Evolutionary conservation across 2,329 filamentous ascomycete genomes (phyloP), one percentile per base, ranked within the genome.

Genomic region (Botryosphaeria dothidea): DNA sequence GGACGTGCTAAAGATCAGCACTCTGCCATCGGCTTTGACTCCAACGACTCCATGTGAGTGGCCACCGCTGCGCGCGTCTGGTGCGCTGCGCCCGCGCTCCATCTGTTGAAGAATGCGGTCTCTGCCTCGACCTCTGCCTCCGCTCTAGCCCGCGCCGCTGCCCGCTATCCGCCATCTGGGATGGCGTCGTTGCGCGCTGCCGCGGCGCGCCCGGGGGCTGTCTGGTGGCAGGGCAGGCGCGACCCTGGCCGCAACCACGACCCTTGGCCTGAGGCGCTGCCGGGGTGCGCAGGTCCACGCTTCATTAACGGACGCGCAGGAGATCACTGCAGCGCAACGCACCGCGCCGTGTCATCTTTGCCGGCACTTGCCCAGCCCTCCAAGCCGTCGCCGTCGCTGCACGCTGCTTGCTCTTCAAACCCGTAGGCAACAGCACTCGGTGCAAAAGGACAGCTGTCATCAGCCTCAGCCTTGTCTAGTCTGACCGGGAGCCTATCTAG

Each of bases 381-480:
- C 19, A 38, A 27, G 21, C 52, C 52, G 23, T 57, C 52, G 29
- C 57, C 23, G 27, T 29, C n/a, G 45, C 61, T 27, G 36, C 61
- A 15, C 36, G 36, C 19, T 27, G 23, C 11, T 49, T 29, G 29
- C 31, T 38, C 27, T 34, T 45, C 27, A 46, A n/a, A 19, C 52
- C 19, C 41, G n/a, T 41, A 60, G 56, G 41, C 56, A 60, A 34
- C 56, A 34, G 41, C 27, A n/a, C 13, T 46, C 25, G 38, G 11
- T 38, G 36, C 25, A 25, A 52, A 46, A 60, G 56, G 56, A 60
- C 56, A 60, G 25, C 27, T 60, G 56, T 46, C 48, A 52, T 46
- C 61, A 56, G 61, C 49, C 62, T 64, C 51, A 46, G 51, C 52
- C 62, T 58, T 64, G 62, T 64, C 61, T 54, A 46, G 48, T 56